phyloP scores from a whole-genome alignment of 2,329 filamentous ascomycete species.

The Neopestalotiopsis rosae region DNA sequence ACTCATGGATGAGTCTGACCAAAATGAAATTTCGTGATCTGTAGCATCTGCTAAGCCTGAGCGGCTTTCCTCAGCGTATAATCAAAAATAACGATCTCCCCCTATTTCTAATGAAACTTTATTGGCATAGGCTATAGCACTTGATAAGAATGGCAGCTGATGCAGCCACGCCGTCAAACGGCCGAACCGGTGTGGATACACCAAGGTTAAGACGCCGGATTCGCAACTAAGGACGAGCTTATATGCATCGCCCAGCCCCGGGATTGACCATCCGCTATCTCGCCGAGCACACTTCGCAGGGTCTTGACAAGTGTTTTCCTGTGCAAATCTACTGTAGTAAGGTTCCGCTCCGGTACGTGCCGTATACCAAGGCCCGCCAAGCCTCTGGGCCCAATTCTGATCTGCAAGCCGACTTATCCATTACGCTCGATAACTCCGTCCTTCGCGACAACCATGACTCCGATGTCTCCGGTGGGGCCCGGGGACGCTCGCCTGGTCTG shows the following conservation, averaged over 20 bases:
- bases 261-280: not conserved
- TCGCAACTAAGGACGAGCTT: not conserved
- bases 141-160: too few species aligned
- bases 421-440: not conserved
- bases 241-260: slow-evolving; percentile 10
- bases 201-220: not conserved
- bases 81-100: too few species aligned
- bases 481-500: not conserved
- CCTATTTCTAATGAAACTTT: too few species aligned
- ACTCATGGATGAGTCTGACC: too few species aligned
- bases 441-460: not conserved
- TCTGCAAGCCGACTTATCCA: not conserved
- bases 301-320: not conserved
- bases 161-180: not conserved
- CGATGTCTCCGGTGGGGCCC: not conserved
- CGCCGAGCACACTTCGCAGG: not conserved
- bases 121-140: too few species aligned
- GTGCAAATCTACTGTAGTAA: not conserved
- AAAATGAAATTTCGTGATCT: too few species aligned
- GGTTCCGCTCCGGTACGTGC: slow-evolving; percentile 3
- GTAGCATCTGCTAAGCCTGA: too few species aligned
- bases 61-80: too few species aligned
- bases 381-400: not conserved
- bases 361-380: slow-evolving; percentile 1
- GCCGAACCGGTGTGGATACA: not conserved